phyloP scores from a whole-genome alignment of 495 filamentous ascomycete species.

The Trypethelium eluteriae region DNA sequence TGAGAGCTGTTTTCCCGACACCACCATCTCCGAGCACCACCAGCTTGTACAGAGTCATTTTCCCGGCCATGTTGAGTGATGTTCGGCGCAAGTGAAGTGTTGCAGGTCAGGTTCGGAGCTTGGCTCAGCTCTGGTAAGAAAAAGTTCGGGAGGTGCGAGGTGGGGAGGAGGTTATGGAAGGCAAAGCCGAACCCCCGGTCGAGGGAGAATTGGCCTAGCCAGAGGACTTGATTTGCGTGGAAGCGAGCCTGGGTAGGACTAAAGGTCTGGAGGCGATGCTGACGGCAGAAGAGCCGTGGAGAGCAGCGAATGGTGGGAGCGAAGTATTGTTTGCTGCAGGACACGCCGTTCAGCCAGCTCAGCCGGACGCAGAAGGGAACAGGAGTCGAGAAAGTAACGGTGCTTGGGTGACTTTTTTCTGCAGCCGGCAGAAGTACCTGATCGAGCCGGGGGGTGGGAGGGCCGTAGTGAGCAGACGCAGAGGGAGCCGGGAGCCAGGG shows the following conservation, averaged over 20 bases:
- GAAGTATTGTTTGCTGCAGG: slow-evolving; percentile 9
- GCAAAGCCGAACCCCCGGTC: neutral
- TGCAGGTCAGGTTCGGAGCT: neutral
- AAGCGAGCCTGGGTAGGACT: slow-evolving; percentile 9
- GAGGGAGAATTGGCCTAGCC: neutral
- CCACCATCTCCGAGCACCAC: slow-evolving; percentile 93
- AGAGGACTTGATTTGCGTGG: neutral
- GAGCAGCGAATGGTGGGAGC: slow-evolving; percentile 2
- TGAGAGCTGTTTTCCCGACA: slow-evolving; percentile 94
- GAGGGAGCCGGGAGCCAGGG: neutral
- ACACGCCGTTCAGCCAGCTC: slow-evolving; percentile 12
- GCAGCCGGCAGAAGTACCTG: slow-evolving; percentile 4
- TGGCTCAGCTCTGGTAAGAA: neutral
- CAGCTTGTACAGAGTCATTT: slow-evolving; percentile 98
- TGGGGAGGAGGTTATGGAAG: neutral
- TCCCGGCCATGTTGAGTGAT: slow-evolving; percentile 50
- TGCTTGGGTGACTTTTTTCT: neutral
- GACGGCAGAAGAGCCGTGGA: neutral
- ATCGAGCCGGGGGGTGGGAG: too few relatives aligned
- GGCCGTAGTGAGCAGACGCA: neutral
- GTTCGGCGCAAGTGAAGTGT: neutral
- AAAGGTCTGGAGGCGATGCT: neutral
- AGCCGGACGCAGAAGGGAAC: slow-evolving; percentile 8
- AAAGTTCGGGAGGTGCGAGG: neutral
- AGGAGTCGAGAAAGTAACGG: slow-evolving; percentile 6